Evolutionary conservation across 192 early-diverging fungal species (phyloP), one percentile per base, ranked within the genome.

Genomic region (Linnemannia elongata): DNA sequence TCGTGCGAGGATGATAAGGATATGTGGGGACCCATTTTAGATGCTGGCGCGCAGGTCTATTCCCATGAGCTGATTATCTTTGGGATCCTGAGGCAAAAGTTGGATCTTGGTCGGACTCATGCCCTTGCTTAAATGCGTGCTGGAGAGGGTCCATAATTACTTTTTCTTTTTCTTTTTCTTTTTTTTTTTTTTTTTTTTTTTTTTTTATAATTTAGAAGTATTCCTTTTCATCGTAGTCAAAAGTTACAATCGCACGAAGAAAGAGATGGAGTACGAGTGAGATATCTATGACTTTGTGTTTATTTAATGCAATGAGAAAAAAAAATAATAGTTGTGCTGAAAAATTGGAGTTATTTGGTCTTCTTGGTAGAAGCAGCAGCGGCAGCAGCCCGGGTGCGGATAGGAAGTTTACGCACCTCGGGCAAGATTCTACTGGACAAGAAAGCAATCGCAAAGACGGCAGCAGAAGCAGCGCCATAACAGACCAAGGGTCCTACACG

Each of bases 401-500:
- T 81, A 4, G 85, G 85, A 6, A 87, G 33, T 42, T 81, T 87
- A 12, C 85, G 79, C 30, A 87, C 85, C 57, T 87, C 85, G n/a
- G 85, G 85, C 42, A 87, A 75, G 52, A 81, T 81, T 39, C 79
- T 75, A 63, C 81, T 66, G 2, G 86, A 68, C 1, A 82, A 24
- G 7, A 87, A 2, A 0, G 89, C 73, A 30, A 95, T 85, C 0
- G 69, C 79, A 17, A 88, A 75, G 44, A 97, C 91, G 0, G 89
- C 89, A 0, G 91, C 60, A 1, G 95, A 78, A 9, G 94, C 96
- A 20, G 90, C 75, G 0, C 89, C 76, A 78, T 97, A 97, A 78
- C 93, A 94, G 2, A 82, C 81, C 33, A 88, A 72, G 4, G 94
- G 93, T 30, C 96, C 96, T 0, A 90, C 82, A 70, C 95, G 90